phyloP scores from a whole-genome alignment of 2,329 filamentous ascomycete species.

The Paracoccidioides brasiliensis region DNA sequence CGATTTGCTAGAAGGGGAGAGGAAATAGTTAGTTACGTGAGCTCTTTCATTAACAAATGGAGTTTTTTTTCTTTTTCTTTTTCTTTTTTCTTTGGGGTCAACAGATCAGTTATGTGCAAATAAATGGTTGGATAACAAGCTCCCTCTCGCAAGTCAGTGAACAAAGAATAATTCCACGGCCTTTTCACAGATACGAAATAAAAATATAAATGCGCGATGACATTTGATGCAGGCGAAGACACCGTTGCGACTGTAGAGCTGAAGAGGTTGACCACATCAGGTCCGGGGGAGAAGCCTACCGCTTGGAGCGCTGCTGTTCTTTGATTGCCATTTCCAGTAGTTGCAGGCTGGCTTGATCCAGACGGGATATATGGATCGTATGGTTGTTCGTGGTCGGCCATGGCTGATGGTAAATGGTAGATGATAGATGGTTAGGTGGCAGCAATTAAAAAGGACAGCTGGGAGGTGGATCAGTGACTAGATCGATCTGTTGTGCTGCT shows the following conservation, averaged over 20 bases:
- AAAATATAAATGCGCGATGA: not conserved
- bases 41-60: not conserved
- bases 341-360: conserved; percentile 43
- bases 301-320: conserved; percentile 66
- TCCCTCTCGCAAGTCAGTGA: not conserved
- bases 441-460: not conserved
- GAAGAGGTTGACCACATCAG: not conserved
- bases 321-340: conserved; percentile 40
- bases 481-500: not conserved
- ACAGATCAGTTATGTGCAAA: no score
- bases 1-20: conserved; percentile 62
- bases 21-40: not conserved
- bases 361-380: conserved; percentile 85
- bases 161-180: not conserved
- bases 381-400: conserved; percentile 38
- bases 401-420: not conserved
- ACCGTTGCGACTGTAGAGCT: not conserved
- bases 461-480: not conserved
- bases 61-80: no score
- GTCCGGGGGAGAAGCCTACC: conserved; percentile 45
- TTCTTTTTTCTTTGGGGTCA: no score
- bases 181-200: not conserved
- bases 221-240: not conserved
- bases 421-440: not conserved
- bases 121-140: no score